Percentiles rank a stretch among this genome's conserved stretches.
Evolutionary conservation across 1,139 yeast species (phyloP).

Genomic region (Pichia cactophila): DNA sequence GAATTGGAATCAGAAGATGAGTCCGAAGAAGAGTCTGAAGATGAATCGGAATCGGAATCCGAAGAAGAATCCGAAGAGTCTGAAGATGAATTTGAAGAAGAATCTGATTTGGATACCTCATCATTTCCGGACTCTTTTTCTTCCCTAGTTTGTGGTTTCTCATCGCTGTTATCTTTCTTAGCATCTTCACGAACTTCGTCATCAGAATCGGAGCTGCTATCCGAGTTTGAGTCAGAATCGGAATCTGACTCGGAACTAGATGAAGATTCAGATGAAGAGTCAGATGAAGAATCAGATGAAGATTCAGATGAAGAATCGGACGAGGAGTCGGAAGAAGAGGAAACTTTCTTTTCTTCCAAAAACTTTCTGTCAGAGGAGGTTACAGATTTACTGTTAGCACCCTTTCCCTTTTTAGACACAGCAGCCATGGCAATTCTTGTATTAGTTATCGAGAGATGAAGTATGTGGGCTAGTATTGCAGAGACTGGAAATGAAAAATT

Average conservation of each 20-base stretch:
- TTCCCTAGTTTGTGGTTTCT: constrained; percentile 5
- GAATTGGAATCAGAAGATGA: constrained; percentile 9
- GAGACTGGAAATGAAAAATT: not conserved
- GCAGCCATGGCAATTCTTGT: not conserved
- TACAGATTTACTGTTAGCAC: not conserved
- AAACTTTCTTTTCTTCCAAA: not conserved
- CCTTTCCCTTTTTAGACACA: not conserved
- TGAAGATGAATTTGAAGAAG: constrained; percentile 2
- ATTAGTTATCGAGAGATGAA: not conserved
- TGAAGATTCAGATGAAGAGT: constrained; percentile 13
- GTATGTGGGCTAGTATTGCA: not conserved
- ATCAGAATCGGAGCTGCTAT: constrained; percentile 1
- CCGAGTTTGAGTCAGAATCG: constrained; percentile 21
- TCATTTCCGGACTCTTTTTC: constrained; percentile 22
- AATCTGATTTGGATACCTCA: constrained; percentile 12
- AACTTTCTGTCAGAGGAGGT: not conserved
- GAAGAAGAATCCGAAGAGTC: constrained; percentile 2
- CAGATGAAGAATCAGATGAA: constrained; percentile 3
- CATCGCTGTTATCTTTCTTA: no score
- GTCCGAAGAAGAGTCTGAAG: not conserved
- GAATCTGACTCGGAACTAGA: not conserved
- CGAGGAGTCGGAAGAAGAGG: not conserved
- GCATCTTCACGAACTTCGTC: no score
- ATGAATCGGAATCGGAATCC: constrained; percentile 13
- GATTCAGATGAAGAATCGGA: not conserved